Evolutionary conservation across 2,329 filamentous ascomycete species (phyloP).

Genomic region (Beauveria sp.): DNA sequence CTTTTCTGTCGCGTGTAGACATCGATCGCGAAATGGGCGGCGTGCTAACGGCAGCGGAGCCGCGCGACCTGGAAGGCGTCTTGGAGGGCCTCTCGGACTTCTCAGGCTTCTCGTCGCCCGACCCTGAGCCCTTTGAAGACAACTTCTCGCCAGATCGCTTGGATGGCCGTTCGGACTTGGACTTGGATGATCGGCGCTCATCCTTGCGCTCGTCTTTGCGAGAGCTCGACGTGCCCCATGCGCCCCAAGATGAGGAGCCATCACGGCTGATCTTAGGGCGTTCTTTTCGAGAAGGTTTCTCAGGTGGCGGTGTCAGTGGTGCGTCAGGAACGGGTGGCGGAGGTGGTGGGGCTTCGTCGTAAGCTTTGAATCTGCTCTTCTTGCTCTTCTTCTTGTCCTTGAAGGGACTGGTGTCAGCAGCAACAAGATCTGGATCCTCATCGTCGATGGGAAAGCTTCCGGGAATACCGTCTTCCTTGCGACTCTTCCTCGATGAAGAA

Average conservation of each 20-base stretch:
- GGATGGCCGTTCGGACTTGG: constrained; percentile 55
- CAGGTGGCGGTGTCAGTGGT: constrained; percentile 44
- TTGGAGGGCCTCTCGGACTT: constrained; percentile 52
- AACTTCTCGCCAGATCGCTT: constrained; percentile 52
- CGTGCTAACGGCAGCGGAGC: constrained; percentile 57
- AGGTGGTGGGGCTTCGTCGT: constrained; percentile 20
- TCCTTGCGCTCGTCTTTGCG: constrained; percentile 24
- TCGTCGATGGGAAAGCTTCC: constrained; percentile 52
- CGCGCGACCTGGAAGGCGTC: constrained; percentile 54
- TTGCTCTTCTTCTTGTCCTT: constrained; percentile 33
- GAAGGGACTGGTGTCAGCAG: constrained; percentile 15
- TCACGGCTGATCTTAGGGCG: constrained; percentile 69
- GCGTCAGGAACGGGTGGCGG: constrained; percentile 38
- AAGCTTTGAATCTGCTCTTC: constrained; percentile 34
- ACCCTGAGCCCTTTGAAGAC: constrained; percentile 58
- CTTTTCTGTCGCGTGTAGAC: constrained; percentile 58
- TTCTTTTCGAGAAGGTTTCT: constrained; percentile 62
- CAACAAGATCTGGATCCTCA: constrained; percentile 29
- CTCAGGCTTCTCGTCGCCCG: constrained; percentile 43
- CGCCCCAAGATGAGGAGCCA: constrained; percentile 62
- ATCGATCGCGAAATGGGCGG: constrained; percentile 61
- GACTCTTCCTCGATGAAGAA: constrained; percentile 26
- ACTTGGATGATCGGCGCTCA: constrained; percentile 54
- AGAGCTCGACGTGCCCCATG: constrained; percentile 53
- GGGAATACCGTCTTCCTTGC: constrained; percentile 34